Evolutionary conservation across 495 filamentous ascomycete species (phyloP).

Genomic region (Neurospora sp.): DNA sequence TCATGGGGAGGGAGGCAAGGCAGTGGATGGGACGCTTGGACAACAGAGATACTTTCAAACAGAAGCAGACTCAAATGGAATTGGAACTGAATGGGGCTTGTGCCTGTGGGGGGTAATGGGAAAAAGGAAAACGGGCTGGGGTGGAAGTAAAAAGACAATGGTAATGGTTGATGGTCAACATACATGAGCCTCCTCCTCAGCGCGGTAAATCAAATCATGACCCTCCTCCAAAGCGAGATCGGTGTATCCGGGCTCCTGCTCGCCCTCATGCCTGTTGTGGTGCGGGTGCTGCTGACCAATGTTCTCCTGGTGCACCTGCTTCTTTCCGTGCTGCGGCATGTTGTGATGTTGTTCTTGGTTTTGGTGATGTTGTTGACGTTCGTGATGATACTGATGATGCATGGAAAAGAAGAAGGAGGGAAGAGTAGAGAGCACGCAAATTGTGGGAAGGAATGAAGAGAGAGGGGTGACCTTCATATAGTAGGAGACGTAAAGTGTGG

Average conservation of each 20-base stretch:
- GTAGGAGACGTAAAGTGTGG: neutral
- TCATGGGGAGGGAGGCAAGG: neutral
- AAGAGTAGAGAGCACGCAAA: neutral
- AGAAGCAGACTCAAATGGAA: no score
- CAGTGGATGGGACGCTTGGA: neutral
- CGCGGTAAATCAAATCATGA: conserved; percentile 20
- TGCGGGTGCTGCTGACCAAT: neutral
- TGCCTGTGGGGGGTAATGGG: no score
- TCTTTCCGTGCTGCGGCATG: neutral
- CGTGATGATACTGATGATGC: neutral
- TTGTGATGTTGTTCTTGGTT: neutral
- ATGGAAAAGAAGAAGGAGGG: neutral
- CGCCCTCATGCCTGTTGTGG: neutral
- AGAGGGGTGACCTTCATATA: neutral
- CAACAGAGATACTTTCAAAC: no score
- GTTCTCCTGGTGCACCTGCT: neutral
- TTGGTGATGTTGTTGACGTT: neutral
- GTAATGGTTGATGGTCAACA: neutral
- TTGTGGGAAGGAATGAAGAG: neutral
- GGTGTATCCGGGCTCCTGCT: conserved; percentile 13
- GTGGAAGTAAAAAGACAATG: no score
- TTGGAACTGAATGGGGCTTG: no score
- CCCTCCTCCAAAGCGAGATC: conserved; percentile 17
- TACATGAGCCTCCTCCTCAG: conserved; percentile 22
- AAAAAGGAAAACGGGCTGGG: no score